Evolutionary conservation across 345 rosid species (phyloP).

Genomic region (Hibiscus mutabilis): DNA sequence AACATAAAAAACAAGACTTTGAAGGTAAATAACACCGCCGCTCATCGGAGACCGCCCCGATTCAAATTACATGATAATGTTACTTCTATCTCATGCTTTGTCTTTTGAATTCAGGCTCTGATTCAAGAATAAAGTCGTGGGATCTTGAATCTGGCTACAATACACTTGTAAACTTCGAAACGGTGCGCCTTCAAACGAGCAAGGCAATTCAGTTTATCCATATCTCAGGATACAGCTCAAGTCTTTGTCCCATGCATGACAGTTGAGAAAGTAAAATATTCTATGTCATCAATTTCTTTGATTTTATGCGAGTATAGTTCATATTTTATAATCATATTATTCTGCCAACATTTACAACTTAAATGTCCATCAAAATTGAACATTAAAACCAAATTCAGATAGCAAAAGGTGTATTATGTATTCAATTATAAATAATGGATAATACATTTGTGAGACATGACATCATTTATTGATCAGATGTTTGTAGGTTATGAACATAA

Average conservation of each 20-base stretch:
- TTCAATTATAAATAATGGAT: too few relatives aligned
- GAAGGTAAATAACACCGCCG: too few relatives aligned
- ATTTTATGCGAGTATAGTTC: slow-evolving; percentile 5
- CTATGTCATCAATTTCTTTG: background rate
- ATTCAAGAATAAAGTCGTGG: slow-evolving; percentile 92
- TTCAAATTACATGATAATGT: background rate
- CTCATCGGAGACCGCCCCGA: too few relatives aligned
- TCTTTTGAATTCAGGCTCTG: slow-evolving; percentile 56
- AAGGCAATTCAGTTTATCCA: slow-evolving; percentile 60
- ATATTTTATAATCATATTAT: background rate
- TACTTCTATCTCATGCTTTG: background rate
- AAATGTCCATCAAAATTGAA: slow-evolving; percentile 10
- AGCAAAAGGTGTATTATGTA: too few relatives aligned
- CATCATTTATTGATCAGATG: background rate
- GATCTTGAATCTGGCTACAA: slow-evolving; percentile 86
- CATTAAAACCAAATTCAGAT: too few relatives aligned
- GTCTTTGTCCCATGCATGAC: slow-evolving; percentile 87
- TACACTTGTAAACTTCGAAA: slow-evolving; percentile 87
- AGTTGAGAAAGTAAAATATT: slow-evolving; percentile 52
- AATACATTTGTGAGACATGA: background rate
- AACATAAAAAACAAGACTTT: too few relatives aligned
- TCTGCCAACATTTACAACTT: background rate
- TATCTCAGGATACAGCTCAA: slow-evolving; percentile 56
- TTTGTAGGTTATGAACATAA: background rate
- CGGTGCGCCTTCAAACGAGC: slow-evolving; percentile 70